These are phyloP conservation scores for Saccharomycopsis capsularis DNA, from an alignment of 805 yeast genomes.

Conservation along the genomic window DNA sequence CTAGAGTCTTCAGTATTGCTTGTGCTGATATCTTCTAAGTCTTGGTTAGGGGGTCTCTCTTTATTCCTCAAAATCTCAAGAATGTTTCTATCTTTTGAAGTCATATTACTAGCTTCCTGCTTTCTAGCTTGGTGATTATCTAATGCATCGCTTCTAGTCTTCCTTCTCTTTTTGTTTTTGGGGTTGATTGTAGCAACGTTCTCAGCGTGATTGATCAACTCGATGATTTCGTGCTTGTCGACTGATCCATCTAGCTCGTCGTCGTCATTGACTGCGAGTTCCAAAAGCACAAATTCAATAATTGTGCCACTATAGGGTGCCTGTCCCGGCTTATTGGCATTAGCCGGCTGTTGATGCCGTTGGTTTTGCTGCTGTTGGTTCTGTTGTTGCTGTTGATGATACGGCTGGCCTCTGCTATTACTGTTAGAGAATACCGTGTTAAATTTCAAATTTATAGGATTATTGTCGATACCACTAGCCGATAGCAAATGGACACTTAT, in stretches of 20 bases:
- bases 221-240: slow-evolving; percentile 14
- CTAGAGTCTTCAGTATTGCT: slow-evolving; percentile 12
- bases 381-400: too few species aligned
- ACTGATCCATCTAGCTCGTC: slow-evolving; percentile 9
- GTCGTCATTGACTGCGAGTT: slow-evolving; percentile 18
- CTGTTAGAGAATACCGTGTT: background rate
- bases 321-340: background rate
- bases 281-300: slow-evolving; percentile 18
- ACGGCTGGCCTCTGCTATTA: background rate
- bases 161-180: slow-evolving; percentile 2
- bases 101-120: background rate
- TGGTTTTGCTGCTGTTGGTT: background rate
- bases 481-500: slow-evolving; percentile 42
- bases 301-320: slow-evolving; percentile 17
- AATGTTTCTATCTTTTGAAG: background rate
- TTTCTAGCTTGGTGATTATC: background rate
- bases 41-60: slow-evolving; percentile 25
- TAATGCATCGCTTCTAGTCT: slow-evolving; percentile 2
- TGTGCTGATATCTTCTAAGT: slow-evolving; percentile 19
- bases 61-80: slow-evolving; percentile 11
- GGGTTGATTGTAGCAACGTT: slow-evolving; percentile 6
- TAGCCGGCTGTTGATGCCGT: background rate
- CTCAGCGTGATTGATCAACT: slow-evolving; percentile 15
- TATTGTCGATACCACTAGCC: background rate
- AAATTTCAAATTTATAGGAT: background rate